Base-by-base conservation (phyloP, 148 eudicot genomes). In the Polygonum aviculare region DNA sequence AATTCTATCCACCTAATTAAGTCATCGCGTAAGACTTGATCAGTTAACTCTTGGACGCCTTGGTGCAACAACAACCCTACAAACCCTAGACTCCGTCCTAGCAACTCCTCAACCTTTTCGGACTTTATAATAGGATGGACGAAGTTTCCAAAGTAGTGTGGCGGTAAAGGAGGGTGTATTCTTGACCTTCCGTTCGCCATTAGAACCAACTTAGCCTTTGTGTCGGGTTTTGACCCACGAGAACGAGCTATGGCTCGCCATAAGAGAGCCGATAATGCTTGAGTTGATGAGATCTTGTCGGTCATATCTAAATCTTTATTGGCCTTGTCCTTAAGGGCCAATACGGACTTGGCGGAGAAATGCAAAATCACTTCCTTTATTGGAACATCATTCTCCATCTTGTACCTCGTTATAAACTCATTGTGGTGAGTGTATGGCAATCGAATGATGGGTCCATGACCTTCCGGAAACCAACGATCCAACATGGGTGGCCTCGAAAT, bases 351-450 rank as follows among this genome's bases (percentile, higher is more conserved):
- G 0, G 18, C 15, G 16, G 74, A 45, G 54, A 72, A 41, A 72
- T 44, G 74, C 9, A 19, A 45, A 14, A 45, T 45, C 36, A 44
- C 36, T 72, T 72, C 74, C 35, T 19, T 18, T 1, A 72, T 10
- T 3, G 5, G 35, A 8, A 9, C 16, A 44, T 41, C 33, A 5
- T 48, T 72, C 10, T n/a, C 52, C 41, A 35, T 36, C 19, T 35
- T 33, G 45, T 67, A 67, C 45, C 74, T 19, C 35, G 16, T 72
- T n/a, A 72, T 72, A 5, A 72, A 72, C 74, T 72, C 74, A 16
- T 72, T 52, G 5, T 18, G 54, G 5, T 45, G 50, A 1, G 52
- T 72, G 33, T 19, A 44, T 2, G 74, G 74, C 3, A 72, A 11
- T 72, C 45, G 44, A 51, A 72, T 19, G 36, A 45, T 19, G 10